A percentile compares a stretch with the other conserved stretches of the same genome.
These are phyloP conservation scores for Stephania cephalantha DNA, from an alignment of 164 flowering plant species.

Conservation along the genomic window DNA sequence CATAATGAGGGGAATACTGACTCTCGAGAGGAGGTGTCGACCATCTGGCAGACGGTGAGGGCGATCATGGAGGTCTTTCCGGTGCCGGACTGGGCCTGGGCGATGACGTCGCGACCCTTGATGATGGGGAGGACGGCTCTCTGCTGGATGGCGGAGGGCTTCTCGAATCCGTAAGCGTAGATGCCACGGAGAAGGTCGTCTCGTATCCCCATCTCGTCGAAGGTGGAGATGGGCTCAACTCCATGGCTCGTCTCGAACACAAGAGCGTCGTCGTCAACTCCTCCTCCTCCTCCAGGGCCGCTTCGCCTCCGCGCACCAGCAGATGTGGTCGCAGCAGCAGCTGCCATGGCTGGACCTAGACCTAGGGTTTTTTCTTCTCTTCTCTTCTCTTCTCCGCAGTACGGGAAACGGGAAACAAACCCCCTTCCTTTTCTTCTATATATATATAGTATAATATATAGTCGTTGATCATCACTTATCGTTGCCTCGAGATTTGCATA, in stretches of 20 bases:
- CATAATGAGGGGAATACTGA: conserved; percentile 21
- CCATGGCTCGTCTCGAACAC: conserved; percentile 80
- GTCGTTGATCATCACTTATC: no score
- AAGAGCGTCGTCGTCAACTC: conserved; percentile 36
- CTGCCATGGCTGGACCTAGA: not conserved
- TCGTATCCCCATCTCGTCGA: conserved; percentile 79
- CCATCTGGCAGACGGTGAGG: conserved; percentile 83
- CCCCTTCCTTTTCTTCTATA: no score
- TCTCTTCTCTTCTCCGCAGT: no score
- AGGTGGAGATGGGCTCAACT: conserved; percentile 57
- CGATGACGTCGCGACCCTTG: conserved; percentile 82
- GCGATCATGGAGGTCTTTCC: conserved; percentile 98
- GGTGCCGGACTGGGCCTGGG: conserved; percentile 96
- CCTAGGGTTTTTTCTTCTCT: not conserved
- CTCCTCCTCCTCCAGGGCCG: not conserved
- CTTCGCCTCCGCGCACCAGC: not conserved
- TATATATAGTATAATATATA: no score
- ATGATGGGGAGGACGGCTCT: conserved; percentile 86
- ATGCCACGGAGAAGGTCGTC: conserved; percentile 82
- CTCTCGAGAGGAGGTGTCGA: conserved; percentile 65
- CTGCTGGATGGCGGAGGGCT: conserved; percentile 94
- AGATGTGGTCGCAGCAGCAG: not conserved
- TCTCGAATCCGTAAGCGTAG: conserved; percentile 78
- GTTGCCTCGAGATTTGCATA: no score
- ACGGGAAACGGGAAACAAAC: no score